Conservation (phyloP, 176 grass and related monocot genomes). For the Aegilops tauschii region DNA sequence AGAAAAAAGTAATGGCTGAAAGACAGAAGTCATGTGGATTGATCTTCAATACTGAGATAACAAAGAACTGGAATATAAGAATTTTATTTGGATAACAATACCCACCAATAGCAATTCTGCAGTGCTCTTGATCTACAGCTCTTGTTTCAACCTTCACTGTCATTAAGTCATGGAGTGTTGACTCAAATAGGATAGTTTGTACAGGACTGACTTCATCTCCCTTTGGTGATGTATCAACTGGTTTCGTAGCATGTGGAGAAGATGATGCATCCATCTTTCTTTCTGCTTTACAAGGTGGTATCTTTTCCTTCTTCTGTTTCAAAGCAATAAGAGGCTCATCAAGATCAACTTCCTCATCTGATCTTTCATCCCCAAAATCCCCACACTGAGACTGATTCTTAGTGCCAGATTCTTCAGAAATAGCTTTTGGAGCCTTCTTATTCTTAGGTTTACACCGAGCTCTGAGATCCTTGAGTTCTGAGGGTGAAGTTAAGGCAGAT, state of each 20-base stretch:
- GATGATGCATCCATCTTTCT: slow-evolving; percentile 3
- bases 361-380: slow-evolving; percentile 1
- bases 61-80: slow-evolving; percentile 9
- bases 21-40: background rate
- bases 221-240: slow-evolving; percentile 11
- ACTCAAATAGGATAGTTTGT: background rate
- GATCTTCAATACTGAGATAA: background rate
- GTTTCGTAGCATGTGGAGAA: background rate
- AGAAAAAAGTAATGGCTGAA: slow-evolving; percentile 3
- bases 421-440: slow-evolving; percentile 21
- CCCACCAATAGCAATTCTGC: slow-evolving; percentile 34
- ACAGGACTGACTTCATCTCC: background rate
- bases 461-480: slow-evolving; percentile 39
- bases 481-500: too few species aligned
- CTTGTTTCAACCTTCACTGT: background rate
- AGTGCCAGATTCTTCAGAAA: slow-evolving; percentile 21
- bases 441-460: slow-evolving; percentile 47
- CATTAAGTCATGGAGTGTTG: background rate
- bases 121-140: slow-evolving; percentile 11
- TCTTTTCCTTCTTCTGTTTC: slow-evolving; percentile 31
- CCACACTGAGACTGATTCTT: background rate
- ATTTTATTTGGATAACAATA: background rate
- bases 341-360: slow-evolving; percentile 44
- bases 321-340: slow-evolving; percentile 60
- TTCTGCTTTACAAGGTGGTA: background rate